Evolutionary conservation across 1,284 basidiomycete genomes (phyloP).

Genomic region (Termitomyces sp.): DNA sequence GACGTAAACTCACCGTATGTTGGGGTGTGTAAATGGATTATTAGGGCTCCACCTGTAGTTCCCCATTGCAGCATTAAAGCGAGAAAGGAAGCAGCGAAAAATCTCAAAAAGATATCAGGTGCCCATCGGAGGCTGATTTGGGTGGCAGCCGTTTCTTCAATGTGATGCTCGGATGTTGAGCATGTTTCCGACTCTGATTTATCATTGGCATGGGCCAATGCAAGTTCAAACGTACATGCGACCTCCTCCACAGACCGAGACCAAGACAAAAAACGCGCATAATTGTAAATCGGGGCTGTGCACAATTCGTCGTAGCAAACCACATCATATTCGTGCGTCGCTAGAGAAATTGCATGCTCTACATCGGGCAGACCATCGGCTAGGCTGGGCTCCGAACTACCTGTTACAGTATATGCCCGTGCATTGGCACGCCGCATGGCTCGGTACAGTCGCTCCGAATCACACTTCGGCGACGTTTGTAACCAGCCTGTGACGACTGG

Average conservation of each 20-base stretch:
- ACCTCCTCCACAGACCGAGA: slow-evolving; percentile 19
- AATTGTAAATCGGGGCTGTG: too few species aligned
- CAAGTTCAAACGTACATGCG: slow-evolving; percentile 14
- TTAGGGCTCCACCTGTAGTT: not conserved
- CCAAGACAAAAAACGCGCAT: slow-evolving; percentile 18
- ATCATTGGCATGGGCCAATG: slow-evolving; percentile 12
- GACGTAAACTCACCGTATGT: slow-evolving; percentile 24
- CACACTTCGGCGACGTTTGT: slow-evolving; percentile 35
- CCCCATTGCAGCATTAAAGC: too few species aligned
- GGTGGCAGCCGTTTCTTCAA: too few species aligned
- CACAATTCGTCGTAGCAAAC: slow-evolving; percentile 19
- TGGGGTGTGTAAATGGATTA: slow-evolving; percentile 34
- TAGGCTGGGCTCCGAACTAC: not conserved
- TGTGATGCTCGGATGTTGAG: too few species aligned
- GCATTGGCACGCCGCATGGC: slow-evolving; percentile 29
- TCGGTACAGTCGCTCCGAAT: slow-evolving; percentile 25
- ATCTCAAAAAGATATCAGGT: too few species aligned
- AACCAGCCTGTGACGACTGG: slow-evolving; percentile 20
- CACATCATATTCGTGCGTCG: not conserved
- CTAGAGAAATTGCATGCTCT: slow-evolving; percentile 1
- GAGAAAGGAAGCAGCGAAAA: too few species aligned
- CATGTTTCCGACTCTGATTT: too few species aligned
- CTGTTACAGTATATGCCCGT: slow-evolving; percentile 22
- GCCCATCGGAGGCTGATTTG: too few species aligned
- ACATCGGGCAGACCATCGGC: not conserved